phyloP scores from a whole-genome alignment of 306 rosid species.

The Elaeagnus macrophylla region DNA sequence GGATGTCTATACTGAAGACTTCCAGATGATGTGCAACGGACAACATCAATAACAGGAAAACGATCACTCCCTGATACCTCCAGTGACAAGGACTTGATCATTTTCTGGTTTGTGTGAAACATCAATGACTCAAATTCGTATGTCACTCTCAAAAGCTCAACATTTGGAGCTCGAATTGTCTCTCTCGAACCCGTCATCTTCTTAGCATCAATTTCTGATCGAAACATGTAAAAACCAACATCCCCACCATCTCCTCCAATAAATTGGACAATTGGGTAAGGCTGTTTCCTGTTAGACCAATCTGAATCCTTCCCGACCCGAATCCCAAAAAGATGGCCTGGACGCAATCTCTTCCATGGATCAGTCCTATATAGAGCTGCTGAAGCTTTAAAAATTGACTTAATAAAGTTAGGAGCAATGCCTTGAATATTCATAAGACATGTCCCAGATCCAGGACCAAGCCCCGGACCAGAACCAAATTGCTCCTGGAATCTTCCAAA shows the following conservation, averaged over 20 bases:
- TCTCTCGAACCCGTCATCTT: constrained; percentile 66
- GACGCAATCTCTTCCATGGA: constrained; percentile 60
- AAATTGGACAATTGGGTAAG: constrained; percentile 50
- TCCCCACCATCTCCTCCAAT: constrained; percentile 76
- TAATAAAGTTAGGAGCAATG: constrained; percentile 44
- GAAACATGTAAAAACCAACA: constrained; percentile 47
- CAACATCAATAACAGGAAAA: constrained; percentile 61
- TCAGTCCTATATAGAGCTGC: constrained; percentile 53
- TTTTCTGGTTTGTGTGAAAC: constrained; percentile 52
- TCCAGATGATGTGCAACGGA: constrained; percentile 36
- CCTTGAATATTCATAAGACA: constrained; percentile 58
- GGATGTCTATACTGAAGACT: constrained; percentile 48
- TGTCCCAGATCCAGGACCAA: constrained; percentile 71
- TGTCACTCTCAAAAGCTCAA: constrained; percentile 58
- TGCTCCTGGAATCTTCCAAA: constrained; percentile 62
- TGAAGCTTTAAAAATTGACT: constrained; percentile 48
- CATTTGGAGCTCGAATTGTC: constrained; percentile 38
- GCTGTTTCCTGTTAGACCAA: constrained; percentile 58
- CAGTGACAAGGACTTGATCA: constrained; percentile 42
- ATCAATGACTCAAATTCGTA: constrained; percentile 44
- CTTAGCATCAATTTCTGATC: constrained; percentile 50
- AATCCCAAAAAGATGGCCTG: constrained; percentile 42
- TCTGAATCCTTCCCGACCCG: constrained; percentile 60
- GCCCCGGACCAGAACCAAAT: constrained; percentile 61
- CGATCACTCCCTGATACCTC: constrained; percentile 40